Evolutionary conservation across 495 filamentous ascomycete species (phyloP).

Genomic region (Neurospora sp.): DNA sequence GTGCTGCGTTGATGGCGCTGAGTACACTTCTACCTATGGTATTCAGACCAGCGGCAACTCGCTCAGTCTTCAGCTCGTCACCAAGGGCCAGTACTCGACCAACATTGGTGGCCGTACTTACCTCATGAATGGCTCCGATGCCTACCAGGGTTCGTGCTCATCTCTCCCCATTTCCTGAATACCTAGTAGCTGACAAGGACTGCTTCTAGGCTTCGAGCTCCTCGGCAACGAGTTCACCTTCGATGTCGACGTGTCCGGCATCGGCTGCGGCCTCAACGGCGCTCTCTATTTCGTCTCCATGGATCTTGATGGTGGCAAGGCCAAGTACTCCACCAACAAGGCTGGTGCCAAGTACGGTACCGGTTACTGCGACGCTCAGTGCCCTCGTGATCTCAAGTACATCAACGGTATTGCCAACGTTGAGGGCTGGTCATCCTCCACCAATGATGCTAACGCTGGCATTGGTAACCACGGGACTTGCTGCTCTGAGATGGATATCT

Average conservation of each 20-base stretch:
- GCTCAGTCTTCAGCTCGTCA: conserved; percentile 47
- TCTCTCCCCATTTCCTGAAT: background rate
- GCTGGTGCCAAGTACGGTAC: conserved; percentile 50
- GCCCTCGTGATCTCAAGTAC: conserved; percentile 44
- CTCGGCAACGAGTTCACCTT: conserved; percentile 51
- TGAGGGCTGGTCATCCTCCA: conserved; percentile 50
- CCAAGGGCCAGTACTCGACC: conserved; percentile 36
- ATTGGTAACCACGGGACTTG: conserved; percentile 52
- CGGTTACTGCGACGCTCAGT: conserved; percentile 52
- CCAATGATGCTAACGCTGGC: conserved; percentile 51
- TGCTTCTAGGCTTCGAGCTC: conserved; percentile 34
- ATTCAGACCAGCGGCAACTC: conserved; percentile 37
- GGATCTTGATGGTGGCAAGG: conserved; percentile 44
- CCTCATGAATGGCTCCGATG: conserved; percentile 41
- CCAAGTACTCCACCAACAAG: conserved; percentile 43
- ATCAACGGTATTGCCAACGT: conserved; percentile 47
- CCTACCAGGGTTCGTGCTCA: conserved; percentile 38
- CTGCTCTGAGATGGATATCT: conserved; percentile 68
- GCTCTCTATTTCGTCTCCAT: conserved; percentile 52
- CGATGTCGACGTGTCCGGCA: conserved; percentile 46
- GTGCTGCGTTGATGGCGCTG: conserved; percentile 41
- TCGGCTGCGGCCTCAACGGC: conserved; percentile 47
- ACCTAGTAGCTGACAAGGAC: background rate
- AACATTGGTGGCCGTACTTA: conserved; percentile 47
- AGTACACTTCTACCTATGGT: conserved; percentile 40